Evolutionary conservation across 2,329 filamentous ascomycete genomes (phyloP).

Genomic region (Paramyrothecium sp.): DNA sequence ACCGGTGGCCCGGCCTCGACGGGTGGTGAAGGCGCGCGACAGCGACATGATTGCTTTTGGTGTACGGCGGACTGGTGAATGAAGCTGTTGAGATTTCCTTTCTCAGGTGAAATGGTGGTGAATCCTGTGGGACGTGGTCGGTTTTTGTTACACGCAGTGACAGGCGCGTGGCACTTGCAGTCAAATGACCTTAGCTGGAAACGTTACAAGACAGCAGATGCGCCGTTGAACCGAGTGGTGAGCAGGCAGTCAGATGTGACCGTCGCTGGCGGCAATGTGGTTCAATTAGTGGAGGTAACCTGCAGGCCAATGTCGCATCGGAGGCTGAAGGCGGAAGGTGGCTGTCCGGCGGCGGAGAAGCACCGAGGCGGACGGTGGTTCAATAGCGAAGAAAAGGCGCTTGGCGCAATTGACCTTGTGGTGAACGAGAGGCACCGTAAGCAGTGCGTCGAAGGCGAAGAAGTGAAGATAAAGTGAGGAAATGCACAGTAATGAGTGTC

Average conservation of each 20-base stretch:
- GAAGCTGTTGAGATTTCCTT: constrained; percentile 6
- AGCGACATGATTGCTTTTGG: constrained; percentile 46
- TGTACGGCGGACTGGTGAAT: constrained; percentile 3
- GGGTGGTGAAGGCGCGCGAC: constrained; percentile 70
- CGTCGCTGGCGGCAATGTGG: background rate
- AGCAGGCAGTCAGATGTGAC: background rate
- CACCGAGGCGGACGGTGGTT: background rate
- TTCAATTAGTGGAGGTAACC: background rate
- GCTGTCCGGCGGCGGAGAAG: constrained; percentile 1
- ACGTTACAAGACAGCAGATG: background rate
- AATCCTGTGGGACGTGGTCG: background rate
- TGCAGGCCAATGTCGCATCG: constrained; percentile 1
- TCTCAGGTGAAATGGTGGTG: constrained; percentile 2
- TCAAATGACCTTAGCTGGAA: background rate
- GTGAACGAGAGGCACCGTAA: background rate
- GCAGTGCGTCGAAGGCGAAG: background rate
- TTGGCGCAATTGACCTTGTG: background rate
- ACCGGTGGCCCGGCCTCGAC: constrained; percentile 55
- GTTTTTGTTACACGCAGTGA: background rate
- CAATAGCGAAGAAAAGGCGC: background rate
- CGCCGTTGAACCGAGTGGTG: background rate
- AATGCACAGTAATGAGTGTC: background rate
- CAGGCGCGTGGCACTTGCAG: background rate
- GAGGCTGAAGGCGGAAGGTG: constrained; percentile 15
- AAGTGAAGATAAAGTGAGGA: background rate